Conservation (phyloP, 2,329 filamentous ascomycete genomes). For the Alternaria arbusti region DNA sequence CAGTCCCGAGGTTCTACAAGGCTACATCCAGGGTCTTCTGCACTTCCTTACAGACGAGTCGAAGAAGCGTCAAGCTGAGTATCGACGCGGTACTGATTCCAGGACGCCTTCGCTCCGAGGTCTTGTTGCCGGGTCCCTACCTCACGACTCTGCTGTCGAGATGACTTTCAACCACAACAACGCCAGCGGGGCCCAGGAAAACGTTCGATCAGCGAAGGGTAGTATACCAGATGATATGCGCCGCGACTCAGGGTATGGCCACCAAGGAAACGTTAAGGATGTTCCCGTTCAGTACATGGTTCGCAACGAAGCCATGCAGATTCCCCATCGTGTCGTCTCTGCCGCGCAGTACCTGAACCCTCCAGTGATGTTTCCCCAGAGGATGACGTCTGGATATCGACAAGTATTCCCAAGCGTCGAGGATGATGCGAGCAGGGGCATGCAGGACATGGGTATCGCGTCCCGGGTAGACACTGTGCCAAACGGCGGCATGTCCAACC, state of each 20-base stretch:
- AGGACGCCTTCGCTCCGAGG: slow-evolving; percentile 35
- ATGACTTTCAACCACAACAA: slow-evolving; percentile 32
- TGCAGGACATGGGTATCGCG: slow-evolving; percentile 22
- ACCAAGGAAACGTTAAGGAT: slow-evolving; percentile 16
- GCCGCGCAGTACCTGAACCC: slow-evolving; percentile 19
- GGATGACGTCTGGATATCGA: slow-evolving; percentile 10
- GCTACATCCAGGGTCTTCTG: slow-evolving; percentile 42
- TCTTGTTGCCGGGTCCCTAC: slow-evolving; percentile 28
- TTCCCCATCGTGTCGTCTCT: slow-evolving; percentile 21
- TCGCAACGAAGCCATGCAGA: slow-evolving; percentile 21
- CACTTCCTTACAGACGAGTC: slow-evolving; percentile 37
- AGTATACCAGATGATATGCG: slow-evolving; percentile 12
- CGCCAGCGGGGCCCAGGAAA: slow-evolving; percentile 31
- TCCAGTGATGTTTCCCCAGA: slow-evolving; percentile 19
- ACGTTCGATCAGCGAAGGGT: slow-evolving; percentile 24
- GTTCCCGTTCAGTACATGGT: slow-evolving; percentile 12
- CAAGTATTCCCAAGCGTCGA: slow-evolving; percentile 15
- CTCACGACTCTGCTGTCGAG: slow-evolving; percentile 38
- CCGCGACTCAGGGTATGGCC: slow-evolving; percentile 23
- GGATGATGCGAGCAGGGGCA: slow-evolving; percentile 18
- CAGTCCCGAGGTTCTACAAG: slow-evolving; percentile 40
- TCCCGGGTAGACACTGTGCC: slow-evolving; percentile 17
- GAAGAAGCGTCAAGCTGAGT: slow-evolving; percentile 25
- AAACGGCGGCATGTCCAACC: slow-evolving; percentile 18
- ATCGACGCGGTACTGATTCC: slow-evolving; percentile 16